A percentile compares a stretch with the other conserved stretches of the same genome.
Evolutionary conservation across 805 yeast genomes (phyloP).

Genomic region (Cyberlindnera amylophila): DNA sequence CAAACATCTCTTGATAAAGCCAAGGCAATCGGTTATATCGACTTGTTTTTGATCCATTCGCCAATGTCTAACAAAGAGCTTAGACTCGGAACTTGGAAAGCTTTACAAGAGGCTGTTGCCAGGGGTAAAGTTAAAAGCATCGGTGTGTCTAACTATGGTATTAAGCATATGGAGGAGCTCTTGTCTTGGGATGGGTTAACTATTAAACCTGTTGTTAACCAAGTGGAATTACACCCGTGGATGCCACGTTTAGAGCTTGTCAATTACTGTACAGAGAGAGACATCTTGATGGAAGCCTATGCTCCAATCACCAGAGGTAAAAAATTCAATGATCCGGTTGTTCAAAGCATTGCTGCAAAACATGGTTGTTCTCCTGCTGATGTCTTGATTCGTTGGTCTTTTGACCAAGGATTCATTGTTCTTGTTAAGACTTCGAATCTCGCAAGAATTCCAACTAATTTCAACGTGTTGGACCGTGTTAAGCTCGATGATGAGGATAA

Average conservation of each 20-base stretch:
- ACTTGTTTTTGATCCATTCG: slow-evolving; percentile 63
- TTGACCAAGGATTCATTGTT: slow-evolving; percentile 67
- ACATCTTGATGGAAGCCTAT: slow-evolving; percentile 65
- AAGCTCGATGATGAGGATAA: slow-evolving; percentile 40
- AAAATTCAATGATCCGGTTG: slow-evolving; percentile 51
- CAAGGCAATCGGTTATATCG: slow-evolving; percentile 60
- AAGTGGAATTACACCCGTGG: slow-evolving; percentile 66
- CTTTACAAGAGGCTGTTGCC: slow-evolving; percentile 69
- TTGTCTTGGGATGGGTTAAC: slow-evolving; percentile 51
- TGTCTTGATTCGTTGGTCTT: slow-evolving; percentile 68
- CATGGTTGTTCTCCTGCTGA: slow-evolving; percentile 54
- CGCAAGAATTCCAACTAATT: slow-evolving; percentile 49
- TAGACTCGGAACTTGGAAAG: slow-evolving; percentile 63
- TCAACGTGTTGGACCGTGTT: slow-evolving; percentile 48
- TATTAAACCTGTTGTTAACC: slow-evolving; percentile 57
- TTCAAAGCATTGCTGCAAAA: slow-evolving; percentile 44
- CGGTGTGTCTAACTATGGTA: slow-evolving; percentile 77
- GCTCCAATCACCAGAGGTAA: slow-evolving; percentile 68
- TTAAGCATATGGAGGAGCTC: slow-evolving; percentile 55
- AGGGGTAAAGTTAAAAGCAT: slow-evolving; percentile 57
- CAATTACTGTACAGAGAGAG: slow-evolving; percentile 46
- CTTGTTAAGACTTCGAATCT: slow-evolving; percentile 61
- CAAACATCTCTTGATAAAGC: slow-evolving; percentile 49
- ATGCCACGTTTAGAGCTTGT: slow-evolving; percentile 59
- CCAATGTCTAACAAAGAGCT: slow-evolving; percentile 46